Base-by-base conservation (phyloP, 2,329 filamentous ascomycete species). In the Chaetomium olivaceum region DNA sequence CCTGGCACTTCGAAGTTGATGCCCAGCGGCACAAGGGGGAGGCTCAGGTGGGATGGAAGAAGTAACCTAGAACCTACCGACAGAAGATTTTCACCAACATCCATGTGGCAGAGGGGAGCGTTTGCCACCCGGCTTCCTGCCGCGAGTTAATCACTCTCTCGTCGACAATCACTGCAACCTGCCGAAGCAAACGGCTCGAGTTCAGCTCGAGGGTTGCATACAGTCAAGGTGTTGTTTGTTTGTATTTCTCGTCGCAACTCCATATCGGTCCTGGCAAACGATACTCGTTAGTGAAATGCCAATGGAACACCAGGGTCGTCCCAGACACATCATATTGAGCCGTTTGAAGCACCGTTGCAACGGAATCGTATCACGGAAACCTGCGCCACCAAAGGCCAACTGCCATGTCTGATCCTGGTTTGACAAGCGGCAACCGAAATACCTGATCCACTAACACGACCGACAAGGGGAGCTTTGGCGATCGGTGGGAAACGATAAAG, bases 401-500 rank as follows among this genome's bases (percentile, higher is more conserved):
- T 43, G 29, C n/a, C 36, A 19, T 51, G 52, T 50, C 50, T 61
- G 64, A 67, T 62, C 69, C 66, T 67, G 55, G 66, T 62, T 61
- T 61, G 59, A 64, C 58, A 61, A 61, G 52, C 31, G 61, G 63
- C 58, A 48, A 51, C 51, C 33, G 21, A 56, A 69, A 65, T 71
- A 73, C 71, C 29, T 69, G 58, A n/a, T 55, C 60, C 70, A 61
- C 68, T 73, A 72, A 73, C 71, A 71, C 63, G 60, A 59, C 39
- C 25, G 51, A 50, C 63, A 25, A 51, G 61, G 61, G 51, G 58
- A 68, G 51, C 62, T 67, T 54, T 50, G 59, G 29, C 58, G 58
- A 66, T 67, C 63, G 43, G 21, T n/a, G 56, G 36, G 50, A 16
- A 62, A 56, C 66, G 65, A 67, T 68, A 71, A 71, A 71, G 68